Conservation (phyloP, 306 rosid genomes). For the Fragaria iinumae region DNA sequence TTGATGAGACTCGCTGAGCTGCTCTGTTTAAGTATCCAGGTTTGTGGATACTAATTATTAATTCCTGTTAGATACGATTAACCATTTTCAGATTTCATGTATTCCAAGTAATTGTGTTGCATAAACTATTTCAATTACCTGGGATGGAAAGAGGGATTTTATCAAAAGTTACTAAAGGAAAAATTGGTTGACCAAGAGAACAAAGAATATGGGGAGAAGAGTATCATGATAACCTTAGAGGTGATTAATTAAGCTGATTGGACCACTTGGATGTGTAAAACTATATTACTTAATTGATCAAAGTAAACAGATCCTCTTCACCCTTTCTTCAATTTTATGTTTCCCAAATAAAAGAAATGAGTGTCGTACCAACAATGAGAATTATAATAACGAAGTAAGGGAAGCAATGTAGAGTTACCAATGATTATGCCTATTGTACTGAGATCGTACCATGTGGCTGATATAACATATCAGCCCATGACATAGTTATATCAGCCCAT, state of each 20-base stretch:
- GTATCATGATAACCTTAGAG: background rate
- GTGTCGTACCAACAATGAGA: too few species aligned
- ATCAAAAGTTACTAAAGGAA: background rate
- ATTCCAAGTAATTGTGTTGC: background rate
- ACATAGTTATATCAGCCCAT: background rate
- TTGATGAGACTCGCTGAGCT: slow-evolving; percentile 78
- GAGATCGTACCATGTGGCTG: background rate
- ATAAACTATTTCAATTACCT: background rate
- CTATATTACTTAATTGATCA: background rate
- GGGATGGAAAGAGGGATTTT: background rate
- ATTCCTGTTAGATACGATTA: background rate
- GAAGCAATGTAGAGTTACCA: background rate
- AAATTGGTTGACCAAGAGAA: background rate
- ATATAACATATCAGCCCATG: background rate
- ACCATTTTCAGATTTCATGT: background rate
- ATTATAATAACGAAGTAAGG: background rate
- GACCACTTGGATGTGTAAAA: background rate
- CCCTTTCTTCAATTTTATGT: background rate
- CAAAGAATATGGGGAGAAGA: background rate
- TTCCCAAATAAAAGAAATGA: background rate
- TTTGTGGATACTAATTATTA: slow-evolving; percentile 27
- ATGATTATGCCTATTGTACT: background rate
- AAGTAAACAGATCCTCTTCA: background rate
- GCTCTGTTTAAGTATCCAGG: slow-evolving; percentile 75
- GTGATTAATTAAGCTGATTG: background rate